Evolutionary conservation across 2,329 filamentous ascomycete species (phyloP).

Genomic region (Metarhizium brunneum): DNA sequence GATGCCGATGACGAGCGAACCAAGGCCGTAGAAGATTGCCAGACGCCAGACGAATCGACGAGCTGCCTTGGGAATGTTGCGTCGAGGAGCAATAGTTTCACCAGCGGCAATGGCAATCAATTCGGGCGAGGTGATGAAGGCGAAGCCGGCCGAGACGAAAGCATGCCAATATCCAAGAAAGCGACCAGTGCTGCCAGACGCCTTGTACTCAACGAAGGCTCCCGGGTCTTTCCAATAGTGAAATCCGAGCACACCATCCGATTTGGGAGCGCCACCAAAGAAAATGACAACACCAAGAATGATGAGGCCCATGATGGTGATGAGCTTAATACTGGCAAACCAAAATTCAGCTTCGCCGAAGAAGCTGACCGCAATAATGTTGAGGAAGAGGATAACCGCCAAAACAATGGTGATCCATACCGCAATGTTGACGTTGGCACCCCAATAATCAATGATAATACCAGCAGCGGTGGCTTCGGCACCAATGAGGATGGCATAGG

Average conservation of each 20-base stretch:
- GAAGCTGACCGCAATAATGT: conserved; percentile 46
- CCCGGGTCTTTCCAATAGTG: conserved; percentile 28
- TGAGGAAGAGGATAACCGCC: conserved; percentile 42
- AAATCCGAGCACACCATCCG: conserved; percentile 36
- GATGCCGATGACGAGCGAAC: conserved; percentile 51
- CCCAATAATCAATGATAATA: conserved; percentile 54
- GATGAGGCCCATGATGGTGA: conserved; percentile 48
- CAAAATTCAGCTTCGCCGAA: conserved; percentile 56
- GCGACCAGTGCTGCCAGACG: conserved; percentile 34
- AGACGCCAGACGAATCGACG: conserved; percentile 53
- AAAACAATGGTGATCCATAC: conserved; percentile 53
- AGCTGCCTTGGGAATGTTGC: conserved; percentile 58
- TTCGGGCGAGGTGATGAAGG: conserved; percentile 55
- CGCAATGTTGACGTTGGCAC: conserved; percentile 37
- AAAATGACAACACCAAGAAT: conserved; percentile 47
- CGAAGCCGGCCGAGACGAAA: conserved; percentile 49
- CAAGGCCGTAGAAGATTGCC: conserved; percentile 54
- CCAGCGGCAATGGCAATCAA: conserved; percentile 54
- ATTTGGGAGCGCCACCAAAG: conserved; percentile 43
- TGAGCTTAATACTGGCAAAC: conserved; percentile 51
- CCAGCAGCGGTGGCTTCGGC: conserved; percentile 49
- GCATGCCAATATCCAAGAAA: conserved; percentile 52
- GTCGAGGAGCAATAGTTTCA: conserved; percentile 54
- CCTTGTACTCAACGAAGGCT: conserved; percentile 39
- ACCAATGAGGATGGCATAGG: conserved; percentile 47